Conservation (phyloP, 495 filamentous ascomycete species). For the Xylaria venustula region DNA sequence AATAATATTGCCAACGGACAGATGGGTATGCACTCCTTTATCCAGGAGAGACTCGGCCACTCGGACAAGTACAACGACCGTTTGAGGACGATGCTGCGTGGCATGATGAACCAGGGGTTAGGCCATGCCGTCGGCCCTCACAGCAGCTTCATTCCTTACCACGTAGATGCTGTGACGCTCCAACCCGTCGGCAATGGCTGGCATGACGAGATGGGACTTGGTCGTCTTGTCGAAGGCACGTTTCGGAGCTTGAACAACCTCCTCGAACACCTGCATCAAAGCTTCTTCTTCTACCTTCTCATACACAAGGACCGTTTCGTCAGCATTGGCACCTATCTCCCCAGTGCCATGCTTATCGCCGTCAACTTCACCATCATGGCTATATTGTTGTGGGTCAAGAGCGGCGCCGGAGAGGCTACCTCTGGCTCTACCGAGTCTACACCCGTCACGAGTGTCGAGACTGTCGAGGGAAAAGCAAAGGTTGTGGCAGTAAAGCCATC, state of each 20-base stretch:
- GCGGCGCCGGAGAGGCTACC: constrained; percentile 50
- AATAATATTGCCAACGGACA: constrained; percentile 83
- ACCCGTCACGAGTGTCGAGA: constrained; percentile 19
- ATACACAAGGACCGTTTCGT: constrained; percentile 90
- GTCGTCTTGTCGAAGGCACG: constrained; percentile 81
- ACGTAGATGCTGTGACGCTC: constrained; percentile 93
- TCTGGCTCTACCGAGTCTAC: constrained; percentile 17
- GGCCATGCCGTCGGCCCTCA: constrained; percentile 91
- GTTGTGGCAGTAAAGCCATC: constrained; percentile 14
- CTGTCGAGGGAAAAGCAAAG: constrained; percentile 14
- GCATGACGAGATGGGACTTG: constrained; percentile 96
- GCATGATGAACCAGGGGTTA: constrained; percentile 88
- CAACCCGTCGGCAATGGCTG: constrained; percentile 86
- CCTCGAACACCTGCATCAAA: constrained; percentile 95
- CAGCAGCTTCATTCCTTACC: constrained; percentile 94
- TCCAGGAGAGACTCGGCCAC: constrained; percentile 89
- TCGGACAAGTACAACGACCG: constrained; percentile 78
- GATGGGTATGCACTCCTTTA: constrained; percentile 78
- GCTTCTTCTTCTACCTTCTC: constrained; percentile 97
- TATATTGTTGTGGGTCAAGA: constrained; percentile 87
- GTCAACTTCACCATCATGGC: constrained; percentile 94
- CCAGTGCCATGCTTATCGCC: constrained; percentile 93
- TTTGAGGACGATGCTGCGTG: constrained; percentile 84
- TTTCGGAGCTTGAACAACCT: constrained; percentile 94
- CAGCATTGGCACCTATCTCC: constrained; percentile 95